Evolutionary conservation across 2,329 filamentous ascomycete species (phyloP), one percentile per base, ranked within the genome.

Genomic region (Neopestalotiopsis clavispora): DNA sequence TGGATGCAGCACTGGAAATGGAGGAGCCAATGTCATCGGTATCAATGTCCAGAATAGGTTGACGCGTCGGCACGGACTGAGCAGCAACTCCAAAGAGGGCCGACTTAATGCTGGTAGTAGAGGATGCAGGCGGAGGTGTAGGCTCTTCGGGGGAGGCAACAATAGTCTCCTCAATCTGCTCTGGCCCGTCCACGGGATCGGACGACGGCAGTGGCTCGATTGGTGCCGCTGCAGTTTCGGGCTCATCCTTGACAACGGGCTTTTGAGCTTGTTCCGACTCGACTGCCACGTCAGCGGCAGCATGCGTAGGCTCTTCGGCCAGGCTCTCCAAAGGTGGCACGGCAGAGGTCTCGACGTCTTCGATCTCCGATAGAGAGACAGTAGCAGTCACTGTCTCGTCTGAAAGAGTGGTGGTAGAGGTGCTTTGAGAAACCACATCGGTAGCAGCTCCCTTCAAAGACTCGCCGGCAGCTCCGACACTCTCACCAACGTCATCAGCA

Each of bases 11-110:
- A 65, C 74, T 80, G 2, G 83, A 79, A 1, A 79, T 75, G 45
- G 83, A 81, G 23, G 79, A 78, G 59, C 80, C 78, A 2, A 79
- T 75, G 57, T 86, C 82, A 9, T 86, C 84, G 30, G 59, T 59
- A 30, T 59, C 57, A 28, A 59, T 62, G 12, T 87, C 86, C 23
- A 88, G 72, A n/a, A 88, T 82, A 13, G 84, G 83, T 68, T 82
- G 77, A 45, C 84, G 81, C 42, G 80, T 82, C 6, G 86, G 81
- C 0, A 86, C 85, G 9, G 81, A 80, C 69, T 87, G 84, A 2
- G 86, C 86, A 1, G 83, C 84, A 17, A 84, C 86, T 62, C 86
- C 86, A 42, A 88, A 82, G 52, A 86, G 78, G 6, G 80, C 84
- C 4, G 84, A 80, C 72, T 86, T 86, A 62, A 87, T 77, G 4